phyloP scores from a whole-genome alignment of 129 eudicot genomes.

The Helichrysum umbraculigerum region DNA sequence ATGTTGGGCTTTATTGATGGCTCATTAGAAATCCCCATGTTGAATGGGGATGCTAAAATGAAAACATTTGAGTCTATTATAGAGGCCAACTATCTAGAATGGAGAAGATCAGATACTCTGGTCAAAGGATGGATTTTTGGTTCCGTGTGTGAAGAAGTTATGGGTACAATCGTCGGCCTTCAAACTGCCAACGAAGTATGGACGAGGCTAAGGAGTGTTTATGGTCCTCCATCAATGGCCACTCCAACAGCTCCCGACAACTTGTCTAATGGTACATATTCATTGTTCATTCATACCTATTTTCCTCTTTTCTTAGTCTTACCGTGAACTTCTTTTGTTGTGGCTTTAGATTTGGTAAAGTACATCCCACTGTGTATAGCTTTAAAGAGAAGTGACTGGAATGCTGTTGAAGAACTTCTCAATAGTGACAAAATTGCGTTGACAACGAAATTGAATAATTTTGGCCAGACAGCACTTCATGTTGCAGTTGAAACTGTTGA shows the following conservation, averaged over 20 bases:
- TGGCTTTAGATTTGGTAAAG: background rate
- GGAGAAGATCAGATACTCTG: slow-evolving; percentile 10
- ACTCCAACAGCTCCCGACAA: too few species aligned
- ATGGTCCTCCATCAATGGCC: too few species aligned
- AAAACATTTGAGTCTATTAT: background rate
- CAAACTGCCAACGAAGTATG: slow-evolving; percentile 4
- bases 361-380: slow-evolving; percentile 14
- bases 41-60: too few species aligned
- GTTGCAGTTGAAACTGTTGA: background rate
- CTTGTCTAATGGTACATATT: background rate
- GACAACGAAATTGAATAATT: background rate
- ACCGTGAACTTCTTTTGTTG: background rate
- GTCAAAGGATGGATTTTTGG: slow-evolving; percentile 18
- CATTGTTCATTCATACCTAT: too few species aligned
- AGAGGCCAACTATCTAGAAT: background rate
- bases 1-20: slow-evolving; percentile 11
- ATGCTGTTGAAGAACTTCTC: background rate
- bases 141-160: background rate
- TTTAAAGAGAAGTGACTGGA: slow-evolving; percentile 20
- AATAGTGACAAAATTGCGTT: background rate
- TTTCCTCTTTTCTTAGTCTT: background rate
- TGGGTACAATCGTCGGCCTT: background rate
- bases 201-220: background rate
- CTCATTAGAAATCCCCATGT: too few species aligned
- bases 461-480: background rate